Evolutionary conservation across 2,329 filamentous ascomycete genomes (phyloP).

Genomic region (Pestalotiopsis sp.): DNA sequence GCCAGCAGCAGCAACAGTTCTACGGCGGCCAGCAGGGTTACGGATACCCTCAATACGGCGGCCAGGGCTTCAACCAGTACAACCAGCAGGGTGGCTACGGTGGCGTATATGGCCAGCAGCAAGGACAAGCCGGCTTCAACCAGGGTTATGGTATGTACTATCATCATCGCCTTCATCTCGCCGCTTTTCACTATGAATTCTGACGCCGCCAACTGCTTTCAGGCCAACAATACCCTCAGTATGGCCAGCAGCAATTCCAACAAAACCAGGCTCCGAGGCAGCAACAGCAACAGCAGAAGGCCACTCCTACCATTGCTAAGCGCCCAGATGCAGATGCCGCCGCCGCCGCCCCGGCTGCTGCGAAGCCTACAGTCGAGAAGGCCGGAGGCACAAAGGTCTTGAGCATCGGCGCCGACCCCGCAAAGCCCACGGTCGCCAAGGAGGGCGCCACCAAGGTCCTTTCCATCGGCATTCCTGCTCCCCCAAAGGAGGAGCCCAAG

Average conservation of each 20-base stretch:
- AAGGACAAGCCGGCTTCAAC: slow-evolving; percentile 38
- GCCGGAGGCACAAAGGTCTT: slow-evolving; percentile 65
- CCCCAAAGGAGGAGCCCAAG: slow-evolving; percentile 60
- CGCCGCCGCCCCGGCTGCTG: slow-evolving; percentile 44
- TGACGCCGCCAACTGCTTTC: slow-evolving; percentile 20
- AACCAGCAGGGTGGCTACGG: slow-evolving; percentile 39
- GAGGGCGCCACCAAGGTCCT: slow-evolving; percentile 63
- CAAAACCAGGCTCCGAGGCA: slow-evolving; percentile 45
- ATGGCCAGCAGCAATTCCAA: slow-evolving; percentile 47
- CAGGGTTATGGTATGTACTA: slow-evolving; percentile 40
- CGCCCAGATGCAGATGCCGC: slow-evolving; percentile 51
- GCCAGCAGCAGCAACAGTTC: slow-evolving; percentile 61
- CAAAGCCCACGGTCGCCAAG: slow-evolving; percentile 51
- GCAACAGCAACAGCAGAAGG: slow-evolving; percentile 45
- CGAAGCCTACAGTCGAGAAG: slow-evolving; percentile 56
- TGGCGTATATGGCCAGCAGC: slow-evolving; percentile 46
- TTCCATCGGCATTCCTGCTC: slow-evolving; percentile 65
- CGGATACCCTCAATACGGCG: slow-evolving; percentile 55
- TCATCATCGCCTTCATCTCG: background rate
- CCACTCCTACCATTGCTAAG: slow-evolving; percentile 65
- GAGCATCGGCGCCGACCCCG: slow-evolving; percentile 59
- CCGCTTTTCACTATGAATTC: slow-evolving; percentile 19
- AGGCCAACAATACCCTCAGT: slow-evolving; percentile 57
- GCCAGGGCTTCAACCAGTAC: slow-evolving; percentile 46
- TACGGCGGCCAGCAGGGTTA: slow-evolving; percentile 51